phyloP scores from a whole-genome alignment of 129 eudicot species.

The Silybum marianum region DNA sequence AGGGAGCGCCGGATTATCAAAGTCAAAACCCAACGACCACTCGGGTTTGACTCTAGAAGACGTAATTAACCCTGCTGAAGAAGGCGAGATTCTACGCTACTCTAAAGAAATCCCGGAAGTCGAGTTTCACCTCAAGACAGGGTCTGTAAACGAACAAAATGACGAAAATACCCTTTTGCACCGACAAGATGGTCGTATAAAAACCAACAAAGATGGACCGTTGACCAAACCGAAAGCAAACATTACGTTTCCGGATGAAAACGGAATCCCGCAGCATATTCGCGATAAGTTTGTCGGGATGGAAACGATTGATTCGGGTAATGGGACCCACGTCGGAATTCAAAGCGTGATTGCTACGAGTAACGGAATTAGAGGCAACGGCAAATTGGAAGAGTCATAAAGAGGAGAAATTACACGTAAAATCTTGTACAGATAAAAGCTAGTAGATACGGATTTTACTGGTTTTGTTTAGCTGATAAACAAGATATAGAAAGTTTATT shows the following conservation, averaged over 20 bases:
- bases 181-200: background rate
- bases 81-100: constrained; percentile 35
- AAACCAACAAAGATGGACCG: background rate
- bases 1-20: constrained; percentile 15
- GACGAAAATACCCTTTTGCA: constrained; percentile 4
- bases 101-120: constrained; percentile 29
- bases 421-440: background rate
- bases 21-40: constrained; percentile 22
- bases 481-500: constrained; percentile 9
- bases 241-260: constrained; percentile 32
- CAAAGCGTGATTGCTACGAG: constrained; percentile 6
- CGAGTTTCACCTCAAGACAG: constrained; percentile 24
- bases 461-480: constrained; percentile 11
- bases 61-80: constrained; percentile 31
- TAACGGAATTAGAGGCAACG: constrained; percentile 1
- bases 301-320: constrained; percentile 16
- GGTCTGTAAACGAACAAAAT: constrained; percentile 15
- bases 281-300: constrained; percentile 26
- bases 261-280: constrained; percentile 35
- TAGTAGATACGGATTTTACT: constrained; percentile 17
- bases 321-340: background rate
- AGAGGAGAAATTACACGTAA: background rate
- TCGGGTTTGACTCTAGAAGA: constrained; percentile 35
- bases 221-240: constrained; percentile 23
- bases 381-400: constrained; percentile 13